These are phyloP conservation scores for Musa schizocarpa DNA, from an alignment of 176 grass and related monocot species.

Conservation along the genomic window DNA sequence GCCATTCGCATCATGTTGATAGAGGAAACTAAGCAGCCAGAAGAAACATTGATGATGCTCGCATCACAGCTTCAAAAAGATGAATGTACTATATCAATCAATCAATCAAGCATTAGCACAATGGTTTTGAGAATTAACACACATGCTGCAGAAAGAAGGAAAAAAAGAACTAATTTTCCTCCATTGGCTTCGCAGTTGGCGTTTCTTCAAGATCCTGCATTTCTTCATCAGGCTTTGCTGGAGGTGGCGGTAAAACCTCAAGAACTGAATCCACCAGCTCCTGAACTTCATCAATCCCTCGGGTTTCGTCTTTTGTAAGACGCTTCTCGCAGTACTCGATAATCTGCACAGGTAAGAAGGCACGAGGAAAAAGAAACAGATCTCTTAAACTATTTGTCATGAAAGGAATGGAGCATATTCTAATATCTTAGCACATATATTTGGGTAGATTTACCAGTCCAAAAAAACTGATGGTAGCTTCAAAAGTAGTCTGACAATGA, in stretches of 20 bases:
- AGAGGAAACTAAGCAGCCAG: not conserved
- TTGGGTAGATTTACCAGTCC: not conserved
- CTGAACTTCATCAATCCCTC: conserved; percentile 15
- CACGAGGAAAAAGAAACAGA: not conserved
- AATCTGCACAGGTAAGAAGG: conserved; percentile 20
- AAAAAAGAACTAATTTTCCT: not conserved
- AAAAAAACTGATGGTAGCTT: not conserved
- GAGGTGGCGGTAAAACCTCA: conserved; percentile 34
- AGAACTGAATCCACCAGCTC: conserved; percentile 36
- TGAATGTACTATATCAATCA: not conserved
- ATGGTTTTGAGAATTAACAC: not conserved
- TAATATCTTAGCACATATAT: too few relatives aligned
- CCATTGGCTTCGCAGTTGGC: not conserved
- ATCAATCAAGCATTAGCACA: not conserved
- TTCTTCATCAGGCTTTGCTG: conserved; percentile 17
- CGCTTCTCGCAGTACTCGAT: conserved; percentile 38
- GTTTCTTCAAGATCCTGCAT: not conserved
- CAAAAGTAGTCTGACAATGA: not conserved
- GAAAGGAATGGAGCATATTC: not conserved
- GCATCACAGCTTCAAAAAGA: not conserved
- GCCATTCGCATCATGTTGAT: not conserved
- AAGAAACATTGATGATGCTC: not conserved
- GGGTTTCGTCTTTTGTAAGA: conserved; percentile 21
- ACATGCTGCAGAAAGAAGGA: not conserved
- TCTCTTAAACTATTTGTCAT: not conserved